These are phyloP conservation scores for Plasmopara halstedii DNA, from an alignment of 352 stramenopile genomes.

Conservation along the genomic window DNA sequence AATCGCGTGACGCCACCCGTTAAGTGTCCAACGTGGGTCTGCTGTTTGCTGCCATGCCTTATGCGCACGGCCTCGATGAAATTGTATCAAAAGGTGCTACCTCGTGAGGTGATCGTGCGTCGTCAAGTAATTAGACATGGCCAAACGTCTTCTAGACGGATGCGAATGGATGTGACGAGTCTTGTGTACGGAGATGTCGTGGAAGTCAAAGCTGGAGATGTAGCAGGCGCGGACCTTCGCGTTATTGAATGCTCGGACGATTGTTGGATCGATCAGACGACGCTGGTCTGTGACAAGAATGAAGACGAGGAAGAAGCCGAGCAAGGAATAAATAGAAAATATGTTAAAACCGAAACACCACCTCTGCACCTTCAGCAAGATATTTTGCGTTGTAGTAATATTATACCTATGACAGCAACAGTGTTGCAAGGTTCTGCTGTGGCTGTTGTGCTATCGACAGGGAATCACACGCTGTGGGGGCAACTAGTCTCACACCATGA, in stretches of 20 bases:
- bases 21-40: slow-evolving; percentile 91
- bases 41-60: slow-evolving; percentile 91
- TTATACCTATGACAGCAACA: slow-evolving; percentile 59
- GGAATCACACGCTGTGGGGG: slow-evolving; percentile 66
- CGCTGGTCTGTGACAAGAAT: slow-evolving; percentile 26
- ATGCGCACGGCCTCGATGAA: slow-evolving; percentile 88
- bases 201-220: slow-evolving; percentile 80
- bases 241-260: slow-evolving; percentile 73
- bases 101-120: slow-evolving; percentile 86
- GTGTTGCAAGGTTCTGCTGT: slow-evolving; percentile 47
- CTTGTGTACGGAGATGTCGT: slow-evolving; percentile 92
- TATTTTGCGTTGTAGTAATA: slow-evolving; percentile 47
- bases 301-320: slow-evolving; percentile 22
- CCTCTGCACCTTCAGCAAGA: slow-evolving; percentile 17
- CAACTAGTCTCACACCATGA: slow-evolving; percentile 45
- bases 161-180: slow-evolving; percentile 87
- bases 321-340: slow-evolving; percentile 25
- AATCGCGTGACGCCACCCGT: slow-evolving; percentile 89
- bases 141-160: slow-evolving; percentile 44
- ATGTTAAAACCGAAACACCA: slow-evolving; percentile 18
- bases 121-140: slow-evolving; percentile 24
- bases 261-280: slow-evolving; percentile 62
- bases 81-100: slow-evolving; percentile 73
- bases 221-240: slow-evolving; percentile 85
- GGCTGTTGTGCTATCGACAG: slow-evolving; percentile 65